A percentile compares a stretch with the other conserved stretches of the same genome.
These are phyloP conservation scores for Nicotiana attenuata DNA, from an alignment of 257 asterid genomes.

Conservation along the genomic window DNA sequence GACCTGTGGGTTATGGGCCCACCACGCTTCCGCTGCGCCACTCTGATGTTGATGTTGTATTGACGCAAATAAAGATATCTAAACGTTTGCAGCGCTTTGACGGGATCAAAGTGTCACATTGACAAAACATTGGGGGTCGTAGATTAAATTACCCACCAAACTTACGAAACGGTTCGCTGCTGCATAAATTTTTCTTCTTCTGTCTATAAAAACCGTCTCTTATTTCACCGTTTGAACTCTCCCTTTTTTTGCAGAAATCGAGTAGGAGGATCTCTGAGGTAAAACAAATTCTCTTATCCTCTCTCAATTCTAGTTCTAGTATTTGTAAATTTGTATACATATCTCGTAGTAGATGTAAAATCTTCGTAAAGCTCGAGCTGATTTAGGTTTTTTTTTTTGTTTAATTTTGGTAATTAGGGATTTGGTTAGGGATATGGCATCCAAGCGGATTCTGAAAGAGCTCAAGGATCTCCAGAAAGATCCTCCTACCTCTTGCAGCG, in stretches of 20 bases:
- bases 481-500: conserved; percentile 38
- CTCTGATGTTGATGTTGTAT: conserved; percentile 21
- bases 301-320: too few relatives aligned
- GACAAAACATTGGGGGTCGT: background rate
- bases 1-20: conserved; percentile 99
- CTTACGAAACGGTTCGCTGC: background rate
- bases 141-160: too few relatives aligned
- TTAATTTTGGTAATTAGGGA: conserved; percentile 9
- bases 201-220: background rate
- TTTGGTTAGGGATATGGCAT: conserved; percentile 20
- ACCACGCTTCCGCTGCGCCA: conserved; percentile 70
- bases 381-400: conserved; percentile 17
- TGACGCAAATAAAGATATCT: too few relatives aligned
- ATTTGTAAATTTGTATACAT: background rate
- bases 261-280: conserved; percentile 18
- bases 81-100: accelerated
- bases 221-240: background rate
- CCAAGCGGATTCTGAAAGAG: conserved; percentile 33
- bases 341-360: too few relatives aligned
- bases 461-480: conserved; percentile 39
- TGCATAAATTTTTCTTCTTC: background rate
- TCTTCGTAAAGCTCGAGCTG: background rate
- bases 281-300: background rate
- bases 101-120: background rate
- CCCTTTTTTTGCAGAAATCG: background rate